A percentile compares a stretch with the other conserved stretches of the same genome.
These are phyloP conservation scores for Claviceps paspali DNA, from an alignment of 2,329 filamentous ascomycete genomes.

Conservation along the genomic window DNA sequence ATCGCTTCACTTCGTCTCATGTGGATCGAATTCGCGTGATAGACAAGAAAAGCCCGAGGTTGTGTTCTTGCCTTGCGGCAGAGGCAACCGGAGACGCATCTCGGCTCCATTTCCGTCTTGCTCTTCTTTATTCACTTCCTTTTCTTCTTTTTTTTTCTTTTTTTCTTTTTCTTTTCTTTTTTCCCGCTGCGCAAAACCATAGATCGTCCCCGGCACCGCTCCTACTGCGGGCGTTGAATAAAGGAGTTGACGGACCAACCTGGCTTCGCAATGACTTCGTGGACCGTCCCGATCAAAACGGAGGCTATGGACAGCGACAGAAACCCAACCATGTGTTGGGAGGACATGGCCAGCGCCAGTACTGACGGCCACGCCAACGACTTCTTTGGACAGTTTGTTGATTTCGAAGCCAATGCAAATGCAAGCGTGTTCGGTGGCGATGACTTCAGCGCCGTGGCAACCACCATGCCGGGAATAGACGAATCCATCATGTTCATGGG, in stretches of 20 bases:
- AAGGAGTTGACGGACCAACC: not conserved
- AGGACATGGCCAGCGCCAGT: slow-evolving; percentile 16
- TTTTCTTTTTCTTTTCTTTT: not conserved
- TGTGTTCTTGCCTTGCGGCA: not conserved
- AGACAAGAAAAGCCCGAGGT: not conserved
- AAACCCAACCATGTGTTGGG: slow-evolving; percentile 21
- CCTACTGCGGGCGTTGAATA: not conserved
- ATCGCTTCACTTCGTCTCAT: not conserved
- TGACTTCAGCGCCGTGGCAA: slow-evolving; percentile 8
- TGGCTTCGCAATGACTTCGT: slow-evolving; percentile 18
- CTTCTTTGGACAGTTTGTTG: slow-evolving; percentile 22
- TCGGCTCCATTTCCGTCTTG: not conserved
- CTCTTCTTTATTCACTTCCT: not conserved
- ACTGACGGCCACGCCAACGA: slow-evolving; percentile 17
- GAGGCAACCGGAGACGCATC: not conserved
- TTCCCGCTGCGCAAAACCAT: too few species aligned
- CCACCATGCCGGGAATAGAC: slow-evolving; percentile 12
- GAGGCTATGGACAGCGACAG: slow-evolving; percentile 20
- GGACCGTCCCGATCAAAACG: slow-evolving; percentile 20
- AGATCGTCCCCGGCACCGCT: too few species aligned
- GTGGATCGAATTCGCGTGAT: not conserved
- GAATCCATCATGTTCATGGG: slow-evolving; percentile 15
- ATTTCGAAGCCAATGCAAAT: slow-evolving; percentile 18
- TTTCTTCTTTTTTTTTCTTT: not conserved
- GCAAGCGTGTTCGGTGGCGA: slow-evolving; percentile 10